Evolutionary conservation across 148 eudicot species (phyloP).

Genomic region (Cornus kousa): DNA sequence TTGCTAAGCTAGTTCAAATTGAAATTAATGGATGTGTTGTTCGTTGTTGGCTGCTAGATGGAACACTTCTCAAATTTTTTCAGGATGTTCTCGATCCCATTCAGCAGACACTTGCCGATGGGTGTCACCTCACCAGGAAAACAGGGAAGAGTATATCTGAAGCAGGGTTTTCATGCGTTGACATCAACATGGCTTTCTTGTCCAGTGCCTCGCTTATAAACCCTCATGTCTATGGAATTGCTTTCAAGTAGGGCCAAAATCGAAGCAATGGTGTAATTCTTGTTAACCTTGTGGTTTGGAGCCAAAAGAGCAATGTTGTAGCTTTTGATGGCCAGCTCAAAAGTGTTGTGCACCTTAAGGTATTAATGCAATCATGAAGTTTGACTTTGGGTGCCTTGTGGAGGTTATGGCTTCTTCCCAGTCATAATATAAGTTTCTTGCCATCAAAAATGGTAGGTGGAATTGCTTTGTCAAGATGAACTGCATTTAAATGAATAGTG

Average conservation of each 20-base stretch:
- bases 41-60: constrained; percentile 44
- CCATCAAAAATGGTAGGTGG: neutral
- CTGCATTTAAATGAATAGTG: neutral
- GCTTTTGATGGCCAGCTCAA: no score
- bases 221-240: constrained; percentile 76
- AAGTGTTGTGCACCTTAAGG: neutral
- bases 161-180: constrained; percentile 72
- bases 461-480: neutral
- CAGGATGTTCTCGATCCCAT: constrained; percentile 74
- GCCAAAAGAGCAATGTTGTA: no score
- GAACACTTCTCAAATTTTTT: constrained; percentile 48
- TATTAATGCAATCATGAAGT: neutral
- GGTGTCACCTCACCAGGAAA: constrained; percentile 80
- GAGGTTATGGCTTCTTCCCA: neutral
- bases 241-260: constrained; percentile 40
- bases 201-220: constrained; percentile 51
- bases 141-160: constrained; percentile 52
- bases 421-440: neutral
- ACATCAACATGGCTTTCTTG: constrained; percentile 35
- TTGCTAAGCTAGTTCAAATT: neutral
- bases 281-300: neutral
- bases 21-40: neutral
- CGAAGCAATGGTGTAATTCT: neutral
- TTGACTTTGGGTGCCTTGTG: neutral
- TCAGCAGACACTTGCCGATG: constrained; percentile 70